Conservation (phyloP, 2,329 filamentous ascomycete species). For the Fusarium globosum region DNA sequence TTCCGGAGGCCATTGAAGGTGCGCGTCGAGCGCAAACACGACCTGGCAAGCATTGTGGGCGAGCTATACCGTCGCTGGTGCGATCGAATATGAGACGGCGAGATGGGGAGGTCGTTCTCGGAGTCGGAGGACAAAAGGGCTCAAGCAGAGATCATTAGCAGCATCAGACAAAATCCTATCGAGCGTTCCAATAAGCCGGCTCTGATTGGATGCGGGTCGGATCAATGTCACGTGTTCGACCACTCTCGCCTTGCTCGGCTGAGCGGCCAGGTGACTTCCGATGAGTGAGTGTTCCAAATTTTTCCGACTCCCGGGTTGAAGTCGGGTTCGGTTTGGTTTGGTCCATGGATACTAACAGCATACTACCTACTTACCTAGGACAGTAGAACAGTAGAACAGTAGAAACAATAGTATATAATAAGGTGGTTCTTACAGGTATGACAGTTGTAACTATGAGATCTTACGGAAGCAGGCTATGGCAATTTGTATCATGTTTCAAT, state of each 20-base stretch:
- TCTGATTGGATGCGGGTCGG: conserved; percentile 55
- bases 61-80: conserved; percentile 54
- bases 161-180: conserved; percentile 55
- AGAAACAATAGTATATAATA: not conserved
- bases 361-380: too few species aligned
- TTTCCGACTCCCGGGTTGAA: conserved; percentile 36
- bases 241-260: conserved; percentile 37
- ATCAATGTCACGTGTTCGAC: conserved; percentile 48
- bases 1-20: conserved; percentile 82
- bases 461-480: not conserved
- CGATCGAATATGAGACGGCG: conserved; percentile 51
- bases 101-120: conserved; percentile 52
- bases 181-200: conserved; percentile 56
- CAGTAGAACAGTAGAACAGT: not conserved
- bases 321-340: conserved; percentile 18
- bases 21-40: conserved; percentile 89
- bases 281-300: conserved; percentile 27
- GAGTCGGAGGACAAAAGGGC: conserved; percentile 54
- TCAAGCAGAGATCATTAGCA: conserved; percentile 52
- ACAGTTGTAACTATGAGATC: not conserved
- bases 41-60: conserved; percentile 91
- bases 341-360: not conserved
- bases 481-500: not conserved
- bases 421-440: not conserved
- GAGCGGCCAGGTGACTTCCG: conserved; percentile 32